phyloP scores from a whole-genome alignment of 139 green algal species.

The Diplosphaera chodatii region DNA sequence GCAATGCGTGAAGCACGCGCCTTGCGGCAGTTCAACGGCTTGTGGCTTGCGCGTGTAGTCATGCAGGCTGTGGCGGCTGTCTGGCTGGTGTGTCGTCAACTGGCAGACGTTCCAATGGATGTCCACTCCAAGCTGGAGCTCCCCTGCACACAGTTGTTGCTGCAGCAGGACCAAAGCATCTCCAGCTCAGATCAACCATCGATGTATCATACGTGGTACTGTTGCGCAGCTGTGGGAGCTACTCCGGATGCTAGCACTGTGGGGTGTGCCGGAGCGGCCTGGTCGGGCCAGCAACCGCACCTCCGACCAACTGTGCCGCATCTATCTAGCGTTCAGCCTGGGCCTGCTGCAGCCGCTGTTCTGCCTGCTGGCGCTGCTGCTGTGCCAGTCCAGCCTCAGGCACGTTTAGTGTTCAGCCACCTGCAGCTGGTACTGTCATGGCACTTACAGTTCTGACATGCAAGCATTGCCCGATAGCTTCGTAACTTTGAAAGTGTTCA shows the following conservation, averaged over 20 bases:
- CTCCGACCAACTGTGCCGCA: conserved; percentile 8
- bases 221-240: not conserved
- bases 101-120: no score
- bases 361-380: conserved; percentile 11
- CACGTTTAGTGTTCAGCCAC: not conserved
- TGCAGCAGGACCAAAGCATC: no score
- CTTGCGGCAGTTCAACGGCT: not conserved
- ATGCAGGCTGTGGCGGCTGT: not conserved
- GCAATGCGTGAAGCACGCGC: not conserved
- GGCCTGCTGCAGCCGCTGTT: conserved; percentile 22
- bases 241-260: not conserved
- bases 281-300: not conserved
- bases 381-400: conserved; percentile 16
- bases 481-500: no score
- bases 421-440: not conserved
- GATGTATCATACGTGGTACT: not conserved
- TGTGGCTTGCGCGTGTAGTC: not conserved
- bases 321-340: conserved; percentile 17
- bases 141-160: no score
- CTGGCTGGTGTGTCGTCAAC: not conserved
- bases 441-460: no score
- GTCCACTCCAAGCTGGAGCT: no score
- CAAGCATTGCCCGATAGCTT: no score
- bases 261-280: not conserved
- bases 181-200: no score